Percentiles rank a stretch among this genome's conserved stretches.
phyloP scores from a whole-genome alignment of 441 rosid species.

The Capsella rubella region DNA sequence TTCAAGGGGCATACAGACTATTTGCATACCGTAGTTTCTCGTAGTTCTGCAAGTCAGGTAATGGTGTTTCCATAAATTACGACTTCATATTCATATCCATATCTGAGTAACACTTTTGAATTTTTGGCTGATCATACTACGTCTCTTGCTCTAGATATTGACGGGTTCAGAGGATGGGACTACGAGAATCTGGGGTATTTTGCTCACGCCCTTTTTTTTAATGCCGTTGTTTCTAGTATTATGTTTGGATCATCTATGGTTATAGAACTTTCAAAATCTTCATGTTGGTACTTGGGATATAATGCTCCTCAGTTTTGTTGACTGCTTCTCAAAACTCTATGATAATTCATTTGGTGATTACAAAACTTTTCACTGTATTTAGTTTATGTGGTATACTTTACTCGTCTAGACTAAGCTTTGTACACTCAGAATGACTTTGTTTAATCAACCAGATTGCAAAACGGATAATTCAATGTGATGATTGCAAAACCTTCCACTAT shows the following conservation, averaged over 20 bases:
- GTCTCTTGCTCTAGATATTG: conserved; percentile 62
- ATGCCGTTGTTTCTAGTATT: not conserved
- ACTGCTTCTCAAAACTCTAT: conserved; percentile 27
- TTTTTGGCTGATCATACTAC: conserved; percentile 16
- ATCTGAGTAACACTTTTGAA: conserved; percentile 13
- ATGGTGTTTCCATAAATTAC: conserved; percentile 21
- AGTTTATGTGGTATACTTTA: conserved; percentile 11
- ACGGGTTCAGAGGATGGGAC: conserved; percentile 99
- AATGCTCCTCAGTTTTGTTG: conserved; percentile 14
- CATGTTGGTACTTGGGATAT: conserved; percentile 18
- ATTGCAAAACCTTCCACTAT: not conserved
- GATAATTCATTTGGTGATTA: not conserved
- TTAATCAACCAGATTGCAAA: conserved; percentile 74
- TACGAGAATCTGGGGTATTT: conserved; percentile 93
- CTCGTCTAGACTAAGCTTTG: conserved; percentile 10
- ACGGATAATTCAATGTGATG: conserved; percentile 45
- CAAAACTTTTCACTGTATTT: no score
- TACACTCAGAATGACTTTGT: conserved; percentile 37
- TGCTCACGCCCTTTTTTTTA: not conserved
- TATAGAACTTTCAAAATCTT: not conserved
- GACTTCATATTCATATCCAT: not conserved
- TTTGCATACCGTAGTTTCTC: conserved; percentile 80
- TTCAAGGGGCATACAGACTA: conserved; percentile 92
- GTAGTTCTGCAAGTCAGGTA: conserved; percentile 83
- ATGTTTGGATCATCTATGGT: conserved; percentile 23